Evolutionary conservation across 2,329 filamentous ascomycete species (phyloP).

Genomic region (Colletotrichum destructivum): DNA sequence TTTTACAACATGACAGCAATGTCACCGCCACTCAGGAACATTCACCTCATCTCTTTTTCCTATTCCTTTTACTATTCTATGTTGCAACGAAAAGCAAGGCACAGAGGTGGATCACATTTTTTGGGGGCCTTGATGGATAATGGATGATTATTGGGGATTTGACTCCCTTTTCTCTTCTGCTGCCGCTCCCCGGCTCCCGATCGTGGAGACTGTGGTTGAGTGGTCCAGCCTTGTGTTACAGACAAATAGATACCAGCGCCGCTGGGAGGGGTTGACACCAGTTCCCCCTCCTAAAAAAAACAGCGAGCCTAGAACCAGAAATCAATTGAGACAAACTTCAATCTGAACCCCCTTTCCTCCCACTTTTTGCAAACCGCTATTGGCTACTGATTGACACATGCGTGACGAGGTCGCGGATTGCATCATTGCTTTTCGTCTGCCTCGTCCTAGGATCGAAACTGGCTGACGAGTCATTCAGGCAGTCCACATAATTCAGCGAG

Average conservation of each 20-base stretch:
- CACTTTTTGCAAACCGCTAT: slow-evolving; percentile 10
- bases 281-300: slow-evolving; percentile 15
- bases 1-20: slow-evolving; percentile 39
- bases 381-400: neutral
- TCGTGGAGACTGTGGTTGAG: slow-evolving; percentile 36
- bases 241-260: slow-evolving; percentile 31
- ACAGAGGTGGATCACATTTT: slow-evolving; percentile 12
- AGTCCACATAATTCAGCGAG: slow-evolving; percentile 36
- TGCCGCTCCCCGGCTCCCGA: slow-evolving; percentile 39
- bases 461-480: slow-evolving; percentile 41
- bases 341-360: slow-evolving; percentile 25
- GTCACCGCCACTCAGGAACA: slow-evolving; percentile 24
- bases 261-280: slow-evolving; percentile 24
- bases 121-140: slow-evolving; percentile 37
- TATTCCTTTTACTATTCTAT: neutral
- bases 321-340: slow-evolving; percentile 39
- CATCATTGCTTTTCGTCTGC: slow-evolving; percentile 34
- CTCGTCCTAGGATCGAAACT: slow-evolving; percentile 34
- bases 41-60: slow-evolving; percentile 29
- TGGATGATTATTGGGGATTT: slow-evolving; percentile 21
- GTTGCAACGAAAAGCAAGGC: slow-evolving; percentile 36
- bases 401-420: slow-evolving; percentile 26
- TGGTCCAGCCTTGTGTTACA: slow-evolving; percentile 42
- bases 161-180: slow-evolving; percentile 34
- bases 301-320: slow-evolving; percentile 21